A percentile compares a stretch with the other conserved stretches of the same genome.
Evolutionary conservation across 1,284 basidiomycete genomes (phyloP).

Genomic region (Microbotryum violaceum): DNA sequence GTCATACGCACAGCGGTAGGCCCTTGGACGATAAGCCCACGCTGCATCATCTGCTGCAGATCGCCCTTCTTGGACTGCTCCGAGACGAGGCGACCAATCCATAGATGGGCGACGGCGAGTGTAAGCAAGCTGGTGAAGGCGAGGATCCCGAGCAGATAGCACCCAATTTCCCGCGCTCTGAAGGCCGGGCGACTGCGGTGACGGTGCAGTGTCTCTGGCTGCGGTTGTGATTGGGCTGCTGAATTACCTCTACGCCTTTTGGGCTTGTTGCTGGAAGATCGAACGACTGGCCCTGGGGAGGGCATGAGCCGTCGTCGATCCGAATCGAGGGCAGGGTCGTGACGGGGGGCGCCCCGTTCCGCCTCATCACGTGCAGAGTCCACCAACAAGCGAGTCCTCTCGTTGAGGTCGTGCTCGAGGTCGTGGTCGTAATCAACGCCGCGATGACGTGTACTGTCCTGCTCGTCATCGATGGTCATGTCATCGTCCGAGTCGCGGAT

Average conservation of each 20-base stretch:
- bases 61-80: constrained; percentile 24
- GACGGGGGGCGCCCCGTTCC: neutral
- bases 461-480: neutral
- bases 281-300: neutral
- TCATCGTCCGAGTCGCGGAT: constrained; percentile 5
- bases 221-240: neutral
- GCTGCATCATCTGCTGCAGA: constrained; percentile 20
- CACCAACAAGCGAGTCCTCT: neutral
- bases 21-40: constrained; percentile 24
- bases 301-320: neutral
- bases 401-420: neutral
- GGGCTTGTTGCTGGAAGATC: too few relatives aligned
- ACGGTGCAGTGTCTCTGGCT: neutral
- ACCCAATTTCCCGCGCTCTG: constrained; percentile 2
- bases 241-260: neutral
- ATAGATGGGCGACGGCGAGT: constrained; percentile 27
- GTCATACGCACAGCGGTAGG: constrained; percentile 26
- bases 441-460: too few relatives aligned
- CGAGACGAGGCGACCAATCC: constrained; percentile 32
- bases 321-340: neutral
- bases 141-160: constrained; percentile 15
- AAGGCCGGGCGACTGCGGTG: neutral
- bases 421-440: neutral
- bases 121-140: constrained; percentile 16
- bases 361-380: neutral